phyloP scores from a whole-genome alignment of 2,329 filamentous ascomycete genomes.

The Aspergillus oerlinghausenensis region DNA sequence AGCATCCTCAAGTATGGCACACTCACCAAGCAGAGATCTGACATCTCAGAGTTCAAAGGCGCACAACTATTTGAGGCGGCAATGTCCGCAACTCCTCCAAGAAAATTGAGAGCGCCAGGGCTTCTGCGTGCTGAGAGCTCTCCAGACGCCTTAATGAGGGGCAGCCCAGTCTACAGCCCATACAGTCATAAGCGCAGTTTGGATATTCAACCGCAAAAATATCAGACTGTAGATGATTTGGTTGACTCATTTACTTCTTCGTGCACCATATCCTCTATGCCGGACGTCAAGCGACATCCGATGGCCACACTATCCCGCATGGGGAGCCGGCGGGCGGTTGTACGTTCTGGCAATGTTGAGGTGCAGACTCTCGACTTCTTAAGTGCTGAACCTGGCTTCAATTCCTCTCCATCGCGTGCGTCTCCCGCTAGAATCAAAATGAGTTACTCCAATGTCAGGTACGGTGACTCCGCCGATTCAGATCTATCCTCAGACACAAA shows the following conservation, averaged over 20 bases:
- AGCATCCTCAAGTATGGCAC: conserved; percentile 40
- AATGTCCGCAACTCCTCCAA: conserved; percentile 13
- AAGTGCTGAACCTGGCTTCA: not conserved
- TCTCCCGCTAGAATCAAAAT: conserved; percentile 12
- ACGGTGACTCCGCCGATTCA: conserved; percentile 1
- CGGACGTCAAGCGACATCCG: conserved; percentile 19
- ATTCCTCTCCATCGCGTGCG: conserved; percentile 2
- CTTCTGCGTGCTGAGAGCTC: conserved; percentile 3
- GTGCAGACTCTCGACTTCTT: conserved; percentile 9
- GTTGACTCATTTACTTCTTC: conserved; percentile 23
- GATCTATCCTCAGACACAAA: not conserved
- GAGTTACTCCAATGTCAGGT: conserved; percentile 21
- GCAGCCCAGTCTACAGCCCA: conserved; percentile 13
- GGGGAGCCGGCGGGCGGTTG: conserved; percentile 6
- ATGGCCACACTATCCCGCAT: conserved; percentile 7
- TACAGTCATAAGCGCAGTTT: conserved; percentile 12
- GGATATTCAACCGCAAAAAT: not conserved
- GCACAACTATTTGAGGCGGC: conserved; percentile 28
- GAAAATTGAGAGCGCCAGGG: conserved; percentile 12
- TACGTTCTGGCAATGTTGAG: conserved; percentile 6
- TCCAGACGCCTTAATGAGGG: conserved; percentile 5
- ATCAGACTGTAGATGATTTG: conserved; percentile 21
- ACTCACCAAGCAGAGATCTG: conserved; percentile 32
- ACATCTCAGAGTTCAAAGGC: conserved; percentile 25
- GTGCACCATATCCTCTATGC: conserved; percentile 15